Conservation (phyloP, 257 asterid species). For the Plantago ovata region DNA sequence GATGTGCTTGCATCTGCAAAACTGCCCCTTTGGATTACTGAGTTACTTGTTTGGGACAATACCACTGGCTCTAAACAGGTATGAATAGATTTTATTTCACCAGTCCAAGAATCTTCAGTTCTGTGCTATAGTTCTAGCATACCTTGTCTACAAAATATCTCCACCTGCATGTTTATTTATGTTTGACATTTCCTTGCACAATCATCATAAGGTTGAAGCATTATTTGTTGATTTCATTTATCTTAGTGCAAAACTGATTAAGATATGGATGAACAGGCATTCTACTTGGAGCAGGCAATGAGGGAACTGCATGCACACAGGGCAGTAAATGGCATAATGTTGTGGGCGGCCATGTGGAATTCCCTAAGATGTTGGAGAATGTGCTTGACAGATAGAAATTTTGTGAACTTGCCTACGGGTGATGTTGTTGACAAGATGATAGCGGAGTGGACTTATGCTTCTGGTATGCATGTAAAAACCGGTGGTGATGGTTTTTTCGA, state of each 20-base stretch:
- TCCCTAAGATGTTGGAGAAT: slow-evolving; percentile 21
- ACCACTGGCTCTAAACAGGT: slow-evolving; percentile 29
- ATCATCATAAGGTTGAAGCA: neutral
- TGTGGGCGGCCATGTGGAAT: slow-evolving; percentile 27
- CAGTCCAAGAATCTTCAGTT: too few species aligned
- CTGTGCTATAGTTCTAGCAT: too few species aligned
- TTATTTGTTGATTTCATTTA: neutral
- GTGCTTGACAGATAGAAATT: slow-evolving; percentile 32
- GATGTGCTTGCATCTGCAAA: slow-evolving; percentile 23
- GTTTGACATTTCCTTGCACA: neutral
- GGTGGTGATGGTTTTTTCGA: slow-evolving; percentile 18
- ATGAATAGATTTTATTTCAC: neutral
- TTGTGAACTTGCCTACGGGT: slow-evolving; percentile 32
- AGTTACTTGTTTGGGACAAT: slow-evolving; percentile 14
- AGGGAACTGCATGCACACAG: slow-evolving; percentile 26
- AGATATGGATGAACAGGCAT: neutral
- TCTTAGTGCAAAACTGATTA: neutral
- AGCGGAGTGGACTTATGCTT: slow-evolving; percentile 14
- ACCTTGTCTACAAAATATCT: too few species aligned
- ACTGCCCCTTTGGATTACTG: slow-evolving; percentile 37
- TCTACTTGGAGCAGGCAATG: slow-evolving; percentile 19
- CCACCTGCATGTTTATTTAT: neutral
- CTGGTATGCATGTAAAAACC: slow-evolving; percentile 20
- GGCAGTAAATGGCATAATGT: slow-evolving; percentile 26
- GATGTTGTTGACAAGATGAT: slow-evolving; percentile 31